Evolutionary conservation across 805 yeast genomes (phyloP), one percentile per base, ranked within the genome.

Genomic region (Saccharomyces jurei): DNA sequence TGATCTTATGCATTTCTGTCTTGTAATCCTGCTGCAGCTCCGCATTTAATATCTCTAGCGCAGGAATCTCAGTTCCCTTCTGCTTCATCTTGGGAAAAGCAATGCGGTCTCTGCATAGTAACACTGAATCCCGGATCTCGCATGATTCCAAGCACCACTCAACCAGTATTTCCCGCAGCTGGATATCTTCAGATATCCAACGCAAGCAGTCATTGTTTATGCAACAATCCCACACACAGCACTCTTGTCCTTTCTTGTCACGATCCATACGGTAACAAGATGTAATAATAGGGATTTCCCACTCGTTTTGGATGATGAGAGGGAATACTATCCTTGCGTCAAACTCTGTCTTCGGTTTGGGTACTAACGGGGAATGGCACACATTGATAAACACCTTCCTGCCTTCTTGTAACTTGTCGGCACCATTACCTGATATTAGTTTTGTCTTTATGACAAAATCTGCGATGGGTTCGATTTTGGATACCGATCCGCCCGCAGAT

Each of bases 141-240:
- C 87, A 81, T 10, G 90, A 79, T 64, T 89, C 96, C 46, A 89
- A 67, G 62, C 96, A 85, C 86, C 96, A 89, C 65, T 89, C 96
- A 6, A 86, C 79, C 50, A 88, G 66, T 13, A 89, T 84, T 49
- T 81, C 76, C 56, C 82, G 75, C 53, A 89, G 74, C 51, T 86
- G 86, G 1, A 71, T 60, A 58, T 84, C 85, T 46, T 77, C 61
- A 47, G 79, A 74, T 31, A 84, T 77, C 85, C 91, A 84, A 47
- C 73, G 71, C 71, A 84, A 77, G 50, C 90, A 81, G 36, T 71
- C 71, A 8, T 81, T 76, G 64, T 88, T 83, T 55, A 89, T 79
- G 50, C 91, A 83, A 68, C 97, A 90, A 67, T 90, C 97, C 62
- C 81, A 81, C 1, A 88, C 90, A 47, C 78, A 71, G 47, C 90